Conservation (phyloP, 2,329 filamentous ascomycete species). For the Sporothrix variecibatus region DNA sequence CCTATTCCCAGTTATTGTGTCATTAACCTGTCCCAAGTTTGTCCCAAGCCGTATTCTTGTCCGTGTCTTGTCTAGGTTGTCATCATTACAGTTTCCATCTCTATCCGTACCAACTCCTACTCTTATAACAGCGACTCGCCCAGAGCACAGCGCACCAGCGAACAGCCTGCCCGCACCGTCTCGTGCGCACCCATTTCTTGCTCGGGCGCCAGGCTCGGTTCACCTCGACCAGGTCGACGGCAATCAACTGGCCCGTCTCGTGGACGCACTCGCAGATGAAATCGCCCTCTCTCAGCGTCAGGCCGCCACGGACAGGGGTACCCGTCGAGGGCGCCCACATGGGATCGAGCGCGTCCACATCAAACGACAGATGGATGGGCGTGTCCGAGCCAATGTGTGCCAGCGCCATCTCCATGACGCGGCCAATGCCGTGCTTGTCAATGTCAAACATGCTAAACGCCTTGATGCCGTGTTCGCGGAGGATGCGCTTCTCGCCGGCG, state of each 20-base stretch:
- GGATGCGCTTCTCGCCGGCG: conserved; percentile 86
- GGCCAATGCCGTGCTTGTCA: conserved; percentile 88
- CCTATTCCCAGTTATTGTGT: neutral
- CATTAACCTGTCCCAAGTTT: neutral
- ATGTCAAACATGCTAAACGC: conserved; percentile 99
- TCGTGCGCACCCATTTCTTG: conserved; percentile 69
- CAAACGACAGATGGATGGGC: conserved; percentile 95
- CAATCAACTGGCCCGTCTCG: conserved; percentile 74
- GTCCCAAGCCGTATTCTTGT: neutral
- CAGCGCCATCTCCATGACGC: conserved; percentile 97
- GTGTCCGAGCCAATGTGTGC: conserved; percentile 93
- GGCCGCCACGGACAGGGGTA: conserved; percentile 87
- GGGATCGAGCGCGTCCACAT: conserved; percentile 94
- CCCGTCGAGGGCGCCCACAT: conserved; percentile 96
- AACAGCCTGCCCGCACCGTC: conserved; percentile 88
- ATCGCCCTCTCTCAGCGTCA: conserved; percentile 93
- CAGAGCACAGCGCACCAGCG: conserved; percentile 84
- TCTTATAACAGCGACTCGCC: conserved; percentile 83
- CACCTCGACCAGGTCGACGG: conserved; percentile 81
- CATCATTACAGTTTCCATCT: conserved; percentile 1
- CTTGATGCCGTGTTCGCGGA: conserved; percentile 86
- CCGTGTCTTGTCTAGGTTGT: neutral
- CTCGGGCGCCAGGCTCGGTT: conserved; percentile 68
- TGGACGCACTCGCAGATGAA: conserved; percentile 92
- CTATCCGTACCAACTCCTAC: too few relatives aligned